phyloP scores from a whole-genome alignment of 2,329 filamentous ascomycete genomes.

The Aspergillus pseudoglaucus region DNA sequence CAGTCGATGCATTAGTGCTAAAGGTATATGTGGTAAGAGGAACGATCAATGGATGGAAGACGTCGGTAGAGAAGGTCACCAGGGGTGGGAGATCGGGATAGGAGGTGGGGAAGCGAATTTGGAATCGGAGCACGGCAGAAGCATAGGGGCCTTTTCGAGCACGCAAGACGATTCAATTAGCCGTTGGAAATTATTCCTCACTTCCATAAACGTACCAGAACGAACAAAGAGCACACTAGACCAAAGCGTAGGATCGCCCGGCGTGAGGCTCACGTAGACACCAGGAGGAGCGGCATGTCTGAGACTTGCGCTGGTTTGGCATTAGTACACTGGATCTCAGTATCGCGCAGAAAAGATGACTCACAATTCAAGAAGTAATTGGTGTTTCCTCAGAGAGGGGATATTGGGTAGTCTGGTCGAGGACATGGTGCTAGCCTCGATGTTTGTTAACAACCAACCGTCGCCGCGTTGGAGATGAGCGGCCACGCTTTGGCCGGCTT shows the following conservation, averaged over 20 bases:
- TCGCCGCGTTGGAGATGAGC: too few relatives aligned
- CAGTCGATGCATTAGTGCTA: constrained; percentile 67
- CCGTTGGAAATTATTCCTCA: background rate
- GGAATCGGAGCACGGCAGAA: constrained; percentile 79
- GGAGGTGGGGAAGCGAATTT: constrained; percentile 74
- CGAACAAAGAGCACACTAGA: constrained; percentile 87
- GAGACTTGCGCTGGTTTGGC: constrained; percentile 60
- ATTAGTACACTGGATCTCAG: constrained; percentile 6
- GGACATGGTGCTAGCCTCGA: constrained; percentile 21
- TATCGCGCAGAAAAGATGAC: constrained; percentile 21
- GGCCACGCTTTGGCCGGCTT: too few relatives aligned
- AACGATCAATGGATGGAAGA: constrained; percentile 90
- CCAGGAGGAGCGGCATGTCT: constrained; percentile 78
- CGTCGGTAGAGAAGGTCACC: constrained; percentile 82
- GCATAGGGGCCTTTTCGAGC: constrained; percentile 69
- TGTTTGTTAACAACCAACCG: background rate
- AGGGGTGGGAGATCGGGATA: constrained; percentile 77
- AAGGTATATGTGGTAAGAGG: constrained; percentile 94
- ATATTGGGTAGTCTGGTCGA: constrained; percentile 33
- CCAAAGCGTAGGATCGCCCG: constrained; percentile 76
- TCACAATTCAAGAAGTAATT: constrained; percentile 76
- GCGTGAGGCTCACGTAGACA: constrained; percentile 77
- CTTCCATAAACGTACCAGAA: constrained; percentile 54
- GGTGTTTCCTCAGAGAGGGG: constrained; percentile 61
- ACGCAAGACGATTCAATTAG: constrained; percentile 5